Percentiles rank a stretch among this genome's conserved stretches.
phyloP scores from a whole-genome alignment of 306 rosid genomes.

The Casuarina glauca region DNA sequence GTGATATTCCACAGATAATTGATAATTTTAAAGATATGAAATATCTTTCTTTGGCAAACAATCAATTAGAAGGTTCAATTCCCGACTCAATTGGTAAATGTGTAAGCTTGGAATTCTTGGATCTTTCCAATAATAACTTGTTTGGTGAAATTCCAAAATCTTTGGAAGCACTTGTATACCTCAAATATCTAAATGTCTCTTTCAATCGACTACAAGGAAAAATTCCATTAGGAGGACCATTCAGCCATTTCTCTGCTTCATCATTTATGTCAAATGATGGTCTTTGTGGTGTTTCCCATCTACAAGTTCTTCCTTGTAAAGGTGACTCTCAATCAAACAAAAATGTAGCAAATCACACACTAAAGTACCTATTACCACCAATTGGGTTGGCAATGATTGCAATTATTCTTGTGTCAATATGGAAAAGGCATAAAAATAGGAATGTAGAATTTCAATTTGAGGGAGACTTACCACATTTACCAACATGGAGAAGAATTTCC shows the following conservation, averaged over 20 bases:
- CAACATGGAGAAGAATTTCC: too few relatives aligned
- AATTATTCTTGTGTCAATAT: too few relatives aligned
- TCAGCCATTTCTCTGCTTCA: not conserved
- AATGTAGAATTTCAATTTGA: too few relatives aligned
- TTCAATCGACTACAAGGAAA: conserved; percentile 10
- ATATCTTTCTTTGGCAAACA: conserved; percentile 20
- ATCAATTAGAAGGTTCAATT: conserved; percentile 28
- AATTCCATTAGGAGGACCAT: conserved; percentile 15
- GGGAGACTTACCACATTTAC: too few relatives aligned
- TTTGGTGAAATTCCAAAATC: conserved; percentile 12
- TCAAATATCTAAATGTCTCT: conserved; percentile 6
- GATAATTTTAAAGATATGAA: not conserved
- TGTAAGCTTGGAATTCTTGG: not conserved
- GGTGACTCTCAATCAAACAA: not conserved
- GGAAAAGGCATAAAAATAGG: too few relatives aligned
- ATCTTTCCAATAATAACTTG: conserved; percentile 1
- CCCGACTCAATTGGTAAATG: conserved; percentile 12
- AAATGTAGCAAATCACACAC: too few relatives aligned
- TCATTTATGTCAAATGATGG: conserved; percentile 34
- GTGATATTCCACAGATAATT: too few relatives aligned
- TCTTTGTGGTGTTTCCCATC: conserved; percentile 30
- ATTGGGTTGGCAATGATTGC: too few relatives aligned
- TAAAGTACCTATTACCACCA: too few relatives aligned
- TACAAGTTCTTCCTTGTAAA: conserved; percentile 16
- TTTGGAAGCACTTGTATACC: not conserved